phyloP scores from a whole-genome alignment of 768 basidiomycete genomes.

The Naematelia aurantialba region DNA sequence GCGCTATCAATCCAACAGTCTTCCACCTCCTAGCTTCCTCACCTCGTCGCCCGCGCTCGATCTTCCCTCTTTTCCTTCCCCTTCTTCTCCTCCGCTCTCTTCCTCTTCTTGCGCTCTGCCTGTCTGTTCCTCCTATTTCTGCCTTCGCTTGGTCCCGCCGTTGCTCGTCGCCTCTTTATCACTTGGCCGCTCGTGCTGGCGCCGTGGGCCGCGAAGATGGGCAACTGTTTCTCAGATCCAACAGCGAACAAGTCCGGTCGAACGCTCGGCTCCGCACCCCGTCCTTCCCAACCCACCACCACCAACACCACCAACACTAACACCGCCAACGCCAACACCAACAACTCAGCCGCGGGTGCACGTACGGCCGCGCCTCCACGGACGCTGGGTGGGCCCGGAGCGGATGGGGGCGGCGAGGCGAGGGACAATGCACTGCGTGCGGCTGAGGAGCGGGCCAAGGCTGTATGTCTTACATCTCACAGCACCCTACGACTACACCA shows the following conservation, averaged over 20 bases:
- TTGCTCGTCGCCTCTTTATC: too few relatives aligned
- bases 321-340: constrained; percentile 3
- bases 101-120: too few relatives aligned
- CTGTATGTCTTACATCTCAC: constrained; percentile 30
- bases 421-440: constrained; percentile 43
- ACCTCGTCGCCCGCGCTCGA: too few relatives aligned
- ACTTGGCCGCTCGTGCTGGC: too few relatives aligned
- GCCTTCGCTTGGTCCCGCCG: too few relatives aligned
- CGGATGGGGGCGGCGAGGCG: constrained; percentile 29
- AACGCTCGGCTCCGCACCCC: constrained; percentile 33
- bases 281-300: constrained; percentile 16
- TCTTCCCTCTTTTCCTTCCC: too few relatives aligned
- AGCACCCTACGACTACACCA: constrained; percentile 1
- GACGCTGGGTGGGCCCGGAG: constrained; percentile 18
- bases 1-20: too few relatives aligned
- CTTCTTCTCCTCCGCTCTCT: too few relatives aligned
- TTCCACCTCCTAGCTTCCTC: too few relatives aligned
- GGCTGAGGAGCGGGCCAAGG: constrained; percentile 44
- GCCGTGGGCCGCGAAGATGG: too few relatives aligned
- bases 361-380: constrained; percentile 18
- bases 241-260: constrained; percentile 31
- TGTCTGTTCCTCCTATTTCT: too few relatives aligned
- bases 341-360: constrained; percentile 1
- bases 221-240: constrained; percentile 49
- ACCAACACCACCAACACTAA: constrained; percentile 5